A percentile compares a stretch with the other conserved stretches of the same genome.
Evolutionary conservation across 2,329 filamentous ascomycete genomes (phyloP).

Genomic region (Aschersonia sp.): DNA sequence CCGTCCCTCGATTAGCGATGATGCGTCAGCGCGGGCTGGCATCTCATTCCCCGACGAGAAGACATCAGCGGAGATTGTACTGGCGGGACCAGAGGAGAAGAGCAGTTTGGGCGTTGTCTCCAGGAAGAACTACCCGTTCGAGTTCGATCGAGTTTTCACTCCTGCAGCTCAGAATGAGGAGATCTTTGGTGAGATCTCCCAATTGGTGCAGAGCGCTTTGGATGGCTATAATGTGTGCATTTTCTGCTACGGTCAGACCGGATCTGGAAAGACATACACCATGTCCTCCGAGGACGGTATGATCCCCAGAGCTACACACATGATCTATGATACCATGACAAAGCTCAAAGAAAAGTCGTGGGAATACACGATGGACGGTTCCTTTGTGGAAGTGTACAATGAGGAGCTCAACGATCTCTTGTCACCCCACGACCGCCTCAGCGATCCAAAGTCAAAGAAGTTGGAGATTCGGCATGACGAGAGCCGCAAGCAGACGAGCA

Average conservation of each 20-base stretch:
- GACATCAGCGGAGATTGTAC: conserved; percentile 73
- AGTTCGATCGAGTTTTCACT: conserved; percentile 86
- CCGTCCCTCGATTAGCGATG: conserved; percentile 49
- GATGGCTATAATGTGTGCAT: conserved; percentile 99
- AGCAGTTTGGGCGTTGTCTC: conserved; percentile 63
- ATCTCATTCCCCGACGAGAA: conserved; percentile 72
- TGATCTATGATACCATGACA: conserved; percentile 83
- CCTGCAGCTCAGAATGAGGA: conserved; percentile 66
- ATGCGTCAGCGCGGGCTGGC: conserved; percentile 52
- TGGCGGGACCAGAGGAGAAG: conserved; percentile 72
- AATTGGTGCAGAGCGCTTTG: conserved; percentile 87
- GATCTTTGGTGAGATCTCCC: conserved; percentile 91
- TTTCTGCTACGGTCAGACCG: conserved; percentile 96
- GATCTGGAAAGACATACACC: conserved; percentile 90
- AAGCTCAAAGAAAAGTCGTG: conserved; percentile 81
- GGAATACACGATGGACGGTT: conserved; percentile 87
- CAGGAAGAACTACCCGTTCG: conserved; percentile 70
- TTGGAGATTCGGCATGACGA: conserved; percentile 84
- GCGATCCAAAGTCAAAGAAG: conserved; percentile 61
- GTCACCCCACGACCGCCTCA: conserved; percentile 38
- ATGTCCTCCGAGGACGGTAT: conserved; percentile 89
- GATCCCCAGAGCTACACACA: conserved; percentile 83
- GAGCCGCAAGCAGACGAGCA: conserved; percentile 62
- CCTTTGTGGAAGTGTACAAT: conserved; percentile 96
- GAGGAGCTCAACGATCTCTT: conserved; percentile 90